These are phyloP conservation scores for Alternaria triticimaculans DNA, from an alignment of 2,329 filamentous ascomycete genomes.

Conservation along the genomic window DNA sequence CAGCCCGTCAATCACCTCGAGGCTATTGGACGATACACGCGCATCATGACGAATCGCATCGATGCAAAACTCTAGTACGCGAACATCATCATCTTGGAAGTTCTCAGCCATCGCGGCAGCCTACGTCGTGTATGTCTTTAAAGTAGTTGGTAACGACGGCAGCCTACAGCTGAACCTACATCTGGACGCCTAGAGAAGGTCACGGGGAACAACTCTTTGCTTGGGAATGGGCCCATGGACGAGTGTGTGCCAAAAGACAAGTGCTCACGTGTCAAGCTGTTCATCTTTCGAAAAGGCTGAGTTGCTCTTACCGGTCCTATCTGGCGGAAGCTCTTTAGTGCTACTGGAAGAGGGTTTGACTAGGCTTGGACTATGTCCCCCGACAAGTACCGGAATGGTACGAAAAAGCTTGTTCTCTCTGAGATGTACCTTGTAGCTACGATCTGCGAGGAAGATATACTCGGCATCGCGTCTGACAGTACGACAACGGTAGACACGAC, in stretches of 20 bases:
- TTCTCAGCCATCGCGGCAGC: not conserved
- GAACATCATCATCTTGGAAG: not conserved
- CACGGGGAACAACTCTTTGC: not conserved
- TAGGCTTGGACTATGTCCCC: not conserved
- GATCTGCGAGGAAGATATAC: not conserved
- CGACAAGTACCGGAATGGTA: not conserved
- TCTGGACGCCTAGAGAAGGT: not conserved
- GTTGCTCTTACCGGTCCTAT: not conserved
- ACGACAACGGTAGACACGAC: too few relatives aligned
- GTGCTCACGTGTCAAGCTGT: not conserved
- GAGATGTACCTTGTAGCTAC: not conserved
- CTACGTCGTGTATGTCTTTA: not conserved
- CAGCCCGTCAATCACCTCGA: conserved; percentile 1
- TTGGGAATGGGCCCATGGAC: fast-evolving
- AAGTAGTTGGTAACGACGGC: not conserved
- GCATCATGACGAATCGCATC: conserved; percentile 6
- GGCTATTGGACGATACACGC: conserved; percentile 15
- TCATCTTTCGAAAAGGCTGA: not conserved
- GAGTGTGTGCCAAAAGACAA: not conserved
- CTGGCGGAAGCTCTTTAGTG: not conserved
- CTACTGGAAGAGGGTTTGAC: not conserved
- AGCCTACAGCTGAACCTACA: not conserved
- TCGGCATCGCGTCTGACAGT: not conserved
- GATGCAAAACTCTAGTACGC: not conserved
- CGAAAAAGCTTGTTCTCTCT: too few relatives aligned